Evolutionary conservation across 129 eudicot species (phyloP).

Genomic region (Pseudognaphalium luteoalbum): DNA sequence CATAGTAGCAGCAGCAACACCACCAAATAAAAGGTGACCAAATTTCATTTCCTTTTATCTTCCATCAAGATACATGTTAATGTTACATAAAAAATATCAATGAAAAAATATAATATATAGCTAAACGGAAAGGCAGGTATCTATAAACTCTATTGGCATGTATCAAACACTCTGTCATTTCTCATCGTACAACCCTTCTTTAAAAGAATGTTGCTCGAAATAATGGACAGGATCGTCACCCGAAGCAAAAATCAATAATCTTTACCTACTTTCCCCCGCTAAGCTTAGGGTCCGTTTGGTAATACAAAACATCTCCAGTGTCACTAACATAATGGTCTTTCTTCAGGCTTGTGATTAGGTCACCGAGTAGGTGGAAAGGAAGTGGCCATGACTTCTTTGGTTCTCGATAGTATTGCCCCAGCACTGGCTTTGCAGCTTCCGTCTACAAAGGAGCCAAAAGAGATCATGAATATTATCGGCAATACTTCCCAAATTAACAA

Average conservation of each 20-base stretch:
- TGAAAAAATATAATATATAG: background rate
- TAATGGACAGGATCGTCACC: background rate
- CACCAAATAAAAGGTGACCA: background rate
- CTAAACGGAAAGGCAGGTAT: constrained; percentile 7
- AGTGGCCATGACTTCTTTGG: constrained; percentile 55
- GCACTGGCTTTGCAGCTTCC: constrained; percentile 61
- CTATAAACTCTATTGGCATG: constrained; percentile 17
- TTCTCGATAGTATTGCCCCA: constrained; percentile 62
- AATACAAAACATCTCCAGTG: constrained; percentile 55
- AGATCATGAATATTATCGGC: background rate
- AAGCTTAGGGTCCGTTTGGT: constrained; percentile 53
- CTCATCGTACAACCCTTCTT: background rate
- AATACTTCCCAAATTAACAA: background rate
- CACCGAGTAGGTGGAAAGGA: constrained; percentile 53
- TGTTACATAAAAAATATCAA: constrained; percentile 15
- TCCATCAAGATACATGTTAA: constrained; percentile 13
- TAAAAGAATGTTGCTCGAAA: constrained; percentile 26
- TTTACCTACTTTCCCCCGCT: constrained; percentile 16
- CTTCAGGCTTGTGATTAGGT: constrained; percentile 44
- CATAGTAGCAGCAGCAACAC: background rate
- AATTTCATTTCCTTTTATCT: background rate
- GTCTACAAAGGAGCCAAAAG: constrained; percentile 36
- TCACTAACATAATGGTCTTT: constrained; percentile 64
- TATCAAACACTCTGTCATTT: background rate
- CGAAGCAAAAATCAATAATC: background rate